These are phyloP conservation scores for Fragaria vesca DNA, from an alignment of 306 rosid genomes.

Conservation along the genomic window DNA sequence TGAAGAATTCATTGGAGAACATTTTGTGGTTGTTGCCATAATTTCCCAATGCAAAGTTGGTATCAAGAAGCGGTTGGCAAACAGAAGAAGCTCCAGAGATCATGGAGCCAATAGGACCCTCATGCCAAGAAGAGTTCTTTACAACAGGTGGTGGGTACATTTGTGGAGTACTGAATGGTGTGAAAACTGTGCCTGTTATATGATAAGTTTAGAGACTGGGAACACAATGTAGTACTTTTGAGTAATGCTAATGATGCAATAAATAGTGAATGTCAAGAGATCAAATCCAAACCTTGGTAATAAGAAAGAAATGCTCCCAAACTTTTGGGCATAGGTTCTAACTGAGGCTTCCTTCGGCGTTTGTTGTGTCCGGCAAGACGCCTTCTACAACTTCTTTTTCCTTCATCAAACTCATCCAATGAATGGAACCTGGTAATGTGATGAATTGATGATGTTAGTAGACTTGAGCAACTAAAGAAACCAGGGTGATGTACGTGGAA, in stretches of 20 bases:
- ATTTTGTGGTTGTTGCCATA: slow-evolving; percentile 27
- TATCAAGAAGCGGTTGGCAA: slow-evolving; percentile 19
- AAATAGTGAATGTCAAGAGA: not conserved
- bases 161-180: slow-evolving; percentile 33
- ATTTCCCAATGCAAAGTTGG: slow-evolving; percentile 21
- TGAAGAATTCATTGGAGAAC: slow-evolving; percentile 21
- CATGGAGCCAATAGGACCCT: slow-evolving; percentile 10
- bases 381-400: slow-evolving; percentile 85
- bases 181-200: slow-evolving; percentile 35
- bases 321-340: slow-evolving; percentile 51
- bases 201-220: not conserved
- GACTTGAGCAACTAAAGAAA: not conserved
- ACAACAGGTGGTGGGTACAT: slow-evolving; percentile 22
- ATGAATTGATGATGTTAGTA: not conserved
- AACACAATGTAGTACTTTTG: not conserved
- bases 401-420: slow-evolving; percentile 79
- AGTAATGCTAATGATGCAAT: not conserved
- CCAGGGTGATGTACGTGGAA: not conserved
- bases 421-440: slow-evolving; percentile 62
- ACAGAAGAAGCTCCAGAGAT: slow-evolving; percentile 15
- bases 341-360: slow-evolving; percentile 82
- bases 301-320: slow-evolving; percentile 50
- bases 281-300: slow-evolving; percentile 50
- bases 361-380: slow-evolving; percentile 85
- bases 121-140: slow-evolving; percentile 30